A percentile compares a stretch with the other conserved stretches of the same genome.
phyloP scores from a whole-genome alignment of 2,329 filamentous ascomycete species.

The Penicillium sp. region DNA sequence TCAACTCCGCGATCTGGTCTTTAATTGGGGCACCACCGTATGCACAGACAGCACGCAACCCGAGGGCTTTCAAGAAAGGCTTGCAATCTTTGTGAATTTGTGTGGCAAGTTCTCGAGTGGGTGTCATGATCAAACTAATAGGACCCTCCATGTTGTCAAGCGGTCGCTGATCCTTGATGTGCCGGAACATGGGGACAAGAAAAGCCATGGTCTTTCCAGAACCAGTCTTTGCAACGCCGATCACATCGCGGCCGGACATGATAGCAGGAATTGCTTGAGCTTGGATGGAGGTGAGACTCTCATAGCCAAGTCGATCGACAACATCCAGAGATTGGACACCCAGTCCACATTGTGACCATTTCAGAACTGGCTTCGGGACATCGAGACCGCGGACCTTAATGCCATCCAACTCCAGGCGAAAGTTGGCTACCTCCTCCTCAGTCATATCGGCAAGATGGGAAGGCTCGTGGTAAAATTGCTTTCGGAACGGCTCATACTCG shows the following conservation, averaged over 20 bases:
- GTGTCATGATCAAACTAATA: constrained; percentile 86
- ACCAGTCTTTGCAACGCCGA: constrained; percentile 95
- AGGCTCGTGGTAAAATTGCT: constrained; percentile 94
- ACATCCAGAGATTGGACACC: constrained; percentile 86
- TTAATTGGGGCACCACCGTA: constrained; percentile 96
- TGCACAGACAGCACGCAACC: constrained; percentile 84
- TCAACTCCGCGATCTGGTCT: constrained; percentile 95
- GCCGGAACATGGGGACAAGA: constrained; percentile 93
- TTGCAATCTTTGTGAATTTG: constrained; percentile 96
- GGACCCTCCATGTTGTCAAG: constrained; percentile 85
- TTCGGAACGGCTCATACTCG: constrained; percentile 82
- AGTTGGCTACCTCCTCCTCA: constrained; percentile 77
- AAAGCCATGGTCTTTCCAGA: constrained; percentile 98
- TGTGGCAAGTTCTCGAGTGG: constrained; percentile 88
- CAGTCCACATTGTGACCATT: constrained; percentile 94
- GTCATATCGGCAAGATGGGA: constrained; percentile 80
- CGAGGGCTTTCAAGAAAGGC: constrained; percentile 86
- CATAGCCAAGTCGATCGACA: constrained; percentile 78
- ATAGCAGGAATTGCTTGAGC: constrained; percentile 92
- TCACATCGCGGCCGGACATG: constrained; percentile 94
- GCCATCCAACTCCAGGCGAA: constrained; percentile 87
- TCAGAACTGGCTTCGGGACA: constrained; percentile 89
- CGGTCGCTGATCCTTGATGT: constrained; percentile 90
- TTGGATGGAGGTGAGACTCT: constrained; percentile 90
- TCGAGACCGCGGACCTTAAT: constrained; percentile 91